These are phyloP conservation scores for Coemansia umbellata DNA, from an alignment of 192 early-diverging fungal genomes.

Conservation along the genomic window DNA sequence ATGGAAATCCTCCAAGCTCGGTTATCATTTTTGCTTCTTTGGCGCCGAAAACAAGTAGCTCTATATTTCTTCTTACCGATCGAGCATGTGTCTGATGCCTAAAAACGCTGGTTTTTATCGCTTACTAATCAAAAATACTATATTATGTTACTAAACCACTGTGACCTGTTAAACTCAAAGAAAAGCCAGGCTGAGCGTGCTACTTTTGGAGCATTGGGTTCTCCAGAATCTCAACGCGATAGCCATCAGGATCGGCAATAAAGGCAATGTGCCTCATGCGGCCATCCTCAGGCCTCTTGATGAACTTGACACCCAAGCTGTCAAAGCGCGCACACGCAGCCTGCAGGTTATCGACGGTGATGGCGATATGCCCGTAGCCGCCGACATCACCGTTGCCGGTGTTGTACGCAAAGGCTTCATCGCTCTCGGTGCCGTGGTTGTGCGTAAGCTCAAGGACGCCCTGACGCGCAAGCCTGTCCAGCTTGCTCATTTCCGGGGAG, in stretches of 20 bases:
- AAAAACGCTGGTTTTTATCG: not conserved
- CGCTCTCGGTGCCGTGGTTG: slow-evolving; percentile 77
- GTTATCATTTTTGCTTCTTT: too few relatives aligned
- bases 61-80: too few relatives aligned
- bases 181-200: too few relatives aligned
- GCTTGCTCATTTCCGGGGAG: slow-evolving; percentile 40
- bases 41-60: too few relatives aligned
- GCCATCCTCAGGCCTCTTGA: slow-evolving; percentile 72
- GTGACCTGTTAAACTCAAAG: too few relatives aligned
- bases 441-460: slow-evolving; percentile 82
- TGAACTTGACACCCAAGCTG: slow-evolving; percentile 63
- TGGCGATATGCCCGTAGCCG: slow-evolving; percentile 83
- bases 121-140: too few relatives aligned
- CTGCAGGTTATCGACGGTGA: slow-evolving; percentile 73
- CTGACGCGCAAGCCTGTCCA: slow-evolving; percentile 57
- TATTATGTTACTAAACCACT: not conserved
- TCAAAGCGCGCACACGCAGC: slow-evolving; percentile 75
- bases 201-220: slow-evolving; percentile 33
- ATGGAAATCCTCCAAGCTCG: too few relatives aligned
- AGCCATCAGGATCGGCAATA: slow-evolving; percentile 79
- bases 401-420: slow-evolving; percentile 59
- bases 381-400: slow-evolving; percentile 69
- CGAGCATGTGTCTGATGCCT: too few relatives aligned
- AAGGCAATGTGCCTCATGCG: slow-evolving; percentile 84
- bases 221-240: slow-evolving; percentile 66